Percentiles rank a stretch among this genome's conserved stretches.
Evolutionary conservation across 2,329 filamentous ascomycete genomes (phyloP).

Genomic region (Blastomyces gilchristii): DNA sequence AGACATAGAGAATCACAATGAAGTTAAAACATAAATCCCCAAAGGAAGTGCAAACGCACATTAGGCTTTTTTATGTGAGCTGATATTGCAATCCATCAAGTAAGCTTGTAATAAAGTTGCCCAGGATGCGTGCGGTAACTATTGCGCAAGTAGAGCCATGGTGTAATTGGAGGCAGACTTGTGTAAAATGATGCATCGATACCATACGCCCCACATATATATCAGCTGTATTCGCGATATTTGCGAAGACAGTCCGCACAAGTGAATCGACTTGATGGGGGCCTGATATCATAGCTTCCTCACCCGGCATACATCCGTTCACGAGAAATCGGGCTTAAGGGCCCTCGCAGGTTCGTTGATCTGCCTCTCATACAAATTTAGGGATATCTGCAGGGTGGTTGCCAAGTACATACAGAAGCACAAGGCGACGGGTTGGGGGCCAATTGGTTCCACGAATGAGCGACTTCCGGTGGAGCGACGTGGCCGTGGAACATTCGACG

Average conservation of each 20-base stretch:
- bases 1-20: background rate
- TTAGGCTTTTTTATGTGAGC: background rate
- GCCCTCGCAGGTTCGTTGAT: background rate
- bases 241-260: background rate
- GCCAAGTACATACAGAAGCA: constrained; percentile 4
- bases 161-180: background rate
- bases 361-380: background rate
- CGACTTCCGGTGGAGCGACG: constrained; percentile 32
- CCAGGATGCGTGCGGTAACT: background rate
- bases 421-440: constrained; percentile 3
- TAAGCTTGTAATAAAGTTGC: background rate
- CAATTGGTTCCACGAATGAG: constrained; percentile 30
- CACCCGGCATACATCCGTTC: background rate
- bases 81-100: background rate
- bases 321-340: background rate
- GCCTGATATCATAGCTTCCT: background rate
- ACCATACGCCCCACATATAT: constrained; percentile 6
- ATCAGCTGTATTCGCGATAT: background rate
- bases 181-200: background rate
- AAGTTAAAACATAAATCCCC: background rate
- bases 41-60: background rate
- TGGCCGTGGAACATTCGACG: constrained; percentile 39
- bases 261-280: background rate
- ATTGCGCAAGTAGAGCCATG: background rate
- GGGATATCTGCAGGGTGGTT: constrained; percentile 5